Percentiles rank a stretch among this genome's conserved stretches.
Conservation (phyloP, 345 rosid genomes). For the Eucalyptus rudis region DNA sequence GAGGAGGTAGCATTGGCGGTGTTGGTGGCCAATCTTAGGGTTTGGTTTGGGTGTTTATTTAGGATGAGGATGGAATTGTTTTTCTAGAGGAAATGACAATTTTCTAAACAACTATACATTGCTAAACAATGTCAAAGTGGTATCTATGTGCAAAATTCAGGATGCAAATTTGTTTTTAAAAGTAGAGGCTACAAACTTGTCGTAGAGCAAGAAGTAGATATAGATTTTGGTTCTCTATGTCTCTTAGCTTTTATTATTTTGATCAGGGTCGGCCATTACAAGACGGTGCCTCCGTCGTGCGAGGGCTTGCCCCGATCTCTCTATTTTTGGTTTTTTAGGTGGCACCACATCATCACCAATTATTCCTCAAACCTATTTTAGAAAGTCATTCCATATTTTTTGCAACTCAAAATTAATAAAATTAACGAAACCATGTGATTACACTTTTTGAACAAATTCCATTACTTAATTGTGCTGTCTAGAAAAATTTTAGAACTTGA, state of each 20-base stretch:
- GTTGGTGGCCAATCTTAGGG: background rate
- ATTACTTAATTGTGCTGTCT: background rate
- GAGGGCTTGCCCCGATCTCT: background rate
- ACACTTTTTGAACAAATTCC: background rate
- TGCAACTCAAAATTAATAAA: background rate
- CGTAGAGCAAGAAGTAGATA: background rate
- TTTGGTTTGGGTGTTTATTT: background rate
- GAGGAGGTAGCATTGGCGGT: background rate
- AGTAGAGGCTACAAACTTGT: background rate
- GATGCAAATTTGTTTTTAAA: background rate
- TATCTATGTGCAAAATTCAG: background rate
- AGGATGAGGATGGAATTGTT: background rate
- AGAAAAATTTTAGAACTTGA: background rate
- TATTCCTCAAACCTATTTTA: background rate
- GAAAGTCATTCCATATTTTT: background rate
- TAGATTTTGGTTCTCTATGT: background rate
- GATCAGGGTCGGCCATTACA: background rate
- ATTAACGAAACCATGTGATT: background rate
- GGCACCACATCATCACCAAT: background rate
- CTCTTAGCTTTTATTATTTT: background rate
- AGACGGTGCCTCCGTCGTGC: background rate
- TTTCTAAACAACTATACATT: background rate
- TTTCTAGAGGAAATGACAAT: background rate
- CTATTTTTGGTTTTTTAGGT: background rate
- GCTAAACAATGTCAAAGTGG: background rate